Percentiles rank a stretch among this genome's conserved stretches.
phyloP scores from a whole-genome alignment of 1,284 basidiomycete species.

The Sporisorium reilianum region DNA sequence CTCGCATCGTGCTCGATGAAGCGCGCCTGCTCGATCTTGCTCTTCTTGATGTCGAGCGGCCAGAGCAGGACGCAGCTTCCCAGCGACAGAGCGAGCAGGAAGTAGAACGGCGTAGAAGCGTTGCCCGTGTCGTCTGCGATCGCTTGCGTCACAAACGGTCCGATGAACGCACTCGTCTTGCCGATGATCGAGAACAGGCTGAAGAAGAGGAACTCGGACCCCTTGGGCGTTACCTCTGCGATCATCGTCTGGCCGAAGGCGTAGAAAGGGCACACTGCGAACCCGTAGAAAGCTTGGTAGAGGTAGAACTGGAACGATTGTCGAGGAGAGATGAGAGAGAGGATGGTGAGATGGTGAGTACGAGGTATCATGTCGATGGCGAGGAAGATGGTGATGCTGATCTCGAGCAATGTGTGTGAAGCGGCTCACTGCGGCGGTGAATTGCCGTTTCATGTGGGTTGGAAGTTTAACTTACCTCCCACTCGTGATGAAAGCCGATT shows the following conservation, averaged over 20 bases:
- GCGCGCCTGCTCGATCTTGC: constrained; percentile 73
- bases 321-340: neutral
- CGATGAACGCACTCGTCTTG: constrained; percentile 75
- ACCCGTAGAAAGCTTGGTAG: constrained; percentile 65
- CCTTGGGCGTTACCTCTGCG: constrained; percentile 80
- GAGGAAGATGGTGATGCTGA: neutral
- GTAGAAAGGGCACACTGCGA: constrained; percentile 89
- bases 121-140: constrained; percentile 73
- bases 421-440: no score
- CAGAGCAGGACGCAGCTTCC: constrained; percentile 80
- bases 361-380: neutral
- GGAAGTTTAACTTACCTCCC: constrained; percentile 30
- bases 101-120: constrained; percentile 85
- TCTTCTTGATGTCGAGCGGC: constrained; percentile 77
- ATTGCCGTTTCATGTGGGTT: no score
- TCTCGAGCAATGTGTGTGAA: no score
- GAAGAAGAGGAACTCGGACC: constrained; percentile 77
- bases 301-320: neutral
- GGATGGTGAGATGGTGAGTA: neutral
- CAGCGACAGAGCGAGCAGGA: constrained; percentile 80
- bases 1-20: constrained; percentile 37
- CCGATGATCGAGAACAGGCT: constrained; percentile 78
- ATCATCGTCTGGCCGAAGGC: constrained; percentile 88
- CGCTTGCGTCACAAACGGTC: constrained; percentile 78
- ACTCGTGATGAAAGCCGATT: constrained; percentile 72